Conservation (phyloP, 441 rosid genomes). For the Gossypium schwendimanii region DNA sequence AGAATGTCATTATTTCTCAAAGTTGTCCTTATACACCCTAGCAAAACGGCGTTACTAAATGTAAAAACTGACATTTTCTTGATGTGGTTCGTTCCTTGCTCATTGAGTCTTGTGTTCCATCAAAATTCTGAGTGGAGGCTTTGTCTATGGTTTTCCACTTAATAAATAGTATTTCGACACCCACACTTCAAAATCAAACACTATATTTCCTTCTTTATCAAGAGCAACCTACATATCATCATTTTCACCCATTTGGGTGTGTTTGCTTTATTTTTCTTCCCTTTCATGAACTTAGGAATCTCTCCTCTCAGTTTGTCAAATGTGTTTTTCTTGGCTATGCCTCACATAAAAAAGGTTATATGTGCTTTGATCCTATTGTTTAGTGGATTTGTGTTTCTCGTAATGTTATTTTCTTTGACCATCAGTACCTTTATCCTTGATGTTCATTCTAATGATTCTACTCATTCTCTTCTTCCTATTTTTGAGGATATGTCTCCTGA, state of each 20-base stretch:
- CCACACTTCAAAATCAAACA: neutral
- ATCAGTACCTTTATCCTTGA: neutral
- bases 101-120: neutral
- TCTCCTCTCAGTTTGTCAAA: neutral
- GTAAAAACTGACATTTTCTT: neutral
- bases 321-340: neutral
- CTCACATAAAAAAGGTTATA: neutral
- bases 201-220: neutral
- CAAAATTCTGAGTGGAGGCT: neutral
- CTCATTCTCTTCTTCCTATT: neutral
- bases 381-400: neutral
- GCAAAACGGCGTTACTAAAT: neutral
- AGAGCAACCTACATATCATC: neutral
- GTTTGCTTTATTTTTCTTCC: neutral
- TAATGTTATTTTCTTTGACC: neutral
- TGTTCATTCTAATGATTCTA: neutral
- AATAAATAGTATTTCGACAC: neutral
- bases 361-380: neutral
- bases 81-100: neutral
- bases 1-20: neutral
- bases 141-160: neutral
- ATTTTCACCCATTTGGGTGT: neutral
- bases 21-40: neutral
- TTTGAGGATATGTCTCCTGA: neutral
- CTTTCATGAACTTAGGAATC: neutral